Evolutionary conservation across 352 stramenopile species (phyloP), one percentile per base, ranked within the genome.

Genomic region (Phytophthora aleatoria): DNA sequence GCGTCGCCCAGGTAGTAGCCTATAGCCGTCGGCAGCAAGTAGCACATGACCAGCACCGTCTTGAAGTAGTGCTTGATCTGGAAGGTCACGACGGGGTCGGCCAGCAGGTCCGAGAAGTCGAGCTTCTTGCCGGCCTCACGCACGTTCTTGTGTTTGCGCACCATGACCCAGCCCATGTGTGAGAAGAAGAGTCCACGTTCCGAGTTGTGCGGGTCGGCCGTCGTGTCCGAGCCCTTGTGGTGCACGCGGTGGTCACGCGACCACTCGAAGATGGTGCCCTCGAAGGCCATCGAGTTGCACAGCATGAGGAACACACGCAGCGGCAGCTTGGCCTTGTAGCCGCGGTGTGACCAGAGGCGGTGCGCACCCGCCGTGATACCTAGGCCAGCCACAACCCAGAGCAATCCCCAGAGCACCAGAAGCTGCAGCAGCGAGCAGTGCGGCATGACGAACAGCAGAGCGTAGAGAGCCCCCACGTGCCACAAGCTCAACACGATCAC

Each of bases 111-210:
- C 13, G 82, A 87, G 66, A 98, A 99, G 73, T 98, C 95, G 52
- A 99, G 81, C 73, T 98, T 97, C 62, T 91, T 89, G 60, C 85
- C 87, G n/a, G 91, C 87, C 16, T 41, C 52, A 16, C 61, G 66
- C 31, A 90, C 91, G 67, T 96, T 94, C 8, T 89, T 83, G 83
- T 99, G 91, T 80, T 99, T 99, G 79, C 98, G 98, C 24, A 99
- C 86, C 75, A 99, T 98, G 39, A 99, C 82, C 97, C 97, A 99
- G 61, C 97, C 97, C 86, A 99, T 99, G 84, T 99, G 97, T 11
- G 97, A 94, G 73, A 99, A 99, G 83, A 99, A 99, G 77, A 99
- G 99, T 31, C 97, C 97, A 24, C 96, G 86, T 30, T 79, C 91
- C 51, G 97, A 97, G 81, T 99, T 98, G 88, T 99, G 97, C 54